Evolutionary conservation across 352 stramenopile genomes (phyloP).

Genomic region (Pythium dissimile): DNA sequence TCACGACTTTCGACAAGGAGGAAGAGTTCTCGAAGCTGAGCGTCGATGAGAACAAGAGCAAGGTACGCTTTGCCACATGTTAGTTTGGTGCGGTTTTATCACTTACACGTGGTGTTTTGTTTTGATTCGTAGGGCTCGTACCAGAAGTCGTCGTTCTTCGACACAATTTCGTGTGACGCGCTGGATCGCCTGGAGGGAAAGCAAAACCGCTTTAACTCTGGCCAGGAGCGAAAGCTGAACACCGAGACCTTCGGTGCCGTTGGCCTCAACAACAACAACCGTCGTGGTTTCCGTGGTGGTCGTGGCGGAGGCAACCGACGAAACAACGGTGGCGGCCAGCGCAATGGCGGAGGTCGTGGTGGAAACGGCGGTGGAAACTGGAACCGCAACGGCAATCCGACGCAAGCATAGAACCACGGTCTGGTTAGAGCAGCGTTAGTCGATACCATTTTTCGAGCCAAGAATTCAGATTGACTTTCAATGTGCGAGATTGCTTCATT

Average conservation of each 20-base stretch:
- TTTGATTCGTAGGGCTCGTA: slow-evolving; percentile 47
- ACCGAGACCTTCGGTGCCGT: slow-evolving; percentile 88
- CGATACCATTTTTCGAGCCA: neutral
- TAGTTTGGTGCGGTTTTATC: neutral
- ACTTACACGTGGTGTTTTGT: neutral
- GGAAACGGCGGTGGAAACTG: slow-evolving; percentile 22
- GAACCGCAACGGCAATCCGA: slow-evolving; percentile 18
- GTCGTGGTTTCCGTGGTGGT: slow-evolving; percentile 68
- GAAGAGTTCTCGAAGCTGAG: slow-evolving; percentile 74
- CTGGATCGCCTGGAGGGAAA: slow-evolving; percentile 78
- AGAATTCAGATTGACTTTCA: neutral
- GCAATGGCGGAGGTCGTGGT: slow-evolving; percentile 19
- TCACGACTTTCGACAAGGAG: slow-evolving; percentile 78
- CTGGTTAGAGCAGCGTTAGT: neutral
- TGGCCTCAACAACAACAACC: slow-evolving; percentile 74
- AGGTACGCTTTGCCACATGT: neutral
- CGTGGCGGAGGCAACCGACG: slow-evolving; percentile 38
- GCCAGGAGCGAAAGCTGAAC: slow-evolving; percentile 84
- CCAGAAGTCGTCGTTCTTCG: slow-evolving; percentile 89
- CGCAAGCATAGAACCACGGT: slow-evolving; percentile 1
- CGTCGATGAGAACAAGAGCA: slow-evolving; percentile 38
- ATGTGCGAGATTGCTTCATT: neutral
- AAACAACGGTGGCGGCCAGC: slow-evolving; percentile 27
- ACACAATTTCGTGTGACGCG: slow-evolving; percentile 88
- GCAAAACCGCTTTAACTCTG: slow-evolving; percentile 56